Percentiles rank a stretch among this genome's conserved stretches.
These are phyloP conservation scores for Candolleomyces eurysporus DNA, from an alignment of 768 basidiomycete species.

Conservation along the genomic window DNA sequence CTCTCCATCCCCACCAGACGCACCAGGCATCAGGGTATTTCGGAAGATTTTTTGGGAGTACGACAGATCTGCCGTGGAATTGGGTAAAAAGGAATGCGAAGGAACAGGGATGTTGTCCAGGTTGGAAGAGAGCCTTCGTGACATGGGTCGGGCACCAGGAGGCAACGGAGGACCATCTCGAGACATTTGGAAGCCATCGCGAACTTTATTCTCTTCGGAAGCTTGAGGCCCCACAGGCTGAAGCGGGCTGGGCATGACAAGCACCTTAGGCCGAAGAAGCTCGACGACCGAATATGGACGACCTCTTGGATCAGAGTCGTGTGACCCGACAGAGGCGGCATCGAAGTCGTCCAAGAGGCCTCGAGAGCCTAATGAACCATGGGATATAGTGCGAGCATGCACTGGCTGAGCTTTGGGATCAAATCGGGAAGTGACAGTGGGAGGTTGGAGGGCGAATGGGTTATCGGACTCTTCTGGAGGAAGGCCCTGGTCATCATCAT, in stretches of 20 bases:
- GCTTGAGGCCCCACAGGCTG: slow-evolving; percentile 43
- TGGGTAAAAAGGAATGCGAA: slow-evolving; percentile 75
- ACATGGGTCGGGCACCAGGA: slow-evolving; percentile 58
- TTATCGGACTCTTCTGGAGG: slow-evolving; percentile 53
- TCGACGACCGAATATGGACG: slow-evolving; percentile 74
- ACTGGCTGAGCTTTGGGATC: slow-evolving; percentile 65
- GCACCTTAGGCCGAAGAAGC: slow-evolving; percentile 83
- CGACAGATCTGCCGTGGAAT: slow-evolving; percentile 69
- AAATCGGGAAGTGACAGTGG: slow-evolving; percentile 67
- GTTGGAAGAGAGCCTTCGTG: slow-evolving; percentile 43
- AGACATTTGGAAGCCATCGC: slow-evolving; percentile 62
- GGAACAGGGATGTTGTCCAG: slow-evolving; percentile 26
- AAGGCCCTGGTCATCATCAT: slow-evolving; percentile 24
- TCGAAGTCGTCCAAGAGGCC: slow-evolving; percentile 58
- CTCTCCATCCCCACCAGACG: slow-evolving; percentile 60
- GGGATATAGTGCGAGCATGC: slow-evolving; percentile 61
- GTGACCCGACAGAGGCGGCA: slow-evolving; percentile 37
- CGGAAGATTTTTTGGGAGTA: slow-evolving; percentile 86
- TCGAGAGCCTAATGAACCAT: slow-evolving; percentile 64
- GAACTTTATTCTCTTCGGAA: slow-evolving; percentile 30
- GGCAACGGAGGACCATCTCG: slow-evolving; percentile 79
- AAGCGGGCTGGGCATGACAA: slow-evolving; percentile 91
- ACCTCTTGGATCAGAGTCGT: slow-evolving; percentile 38
- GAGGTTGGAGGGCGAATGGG: slow-evolving; percentile 67
- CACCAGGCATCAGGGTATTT: slow-evolving; percentile 60